phyloP scores from a whole-genome alignment of 192 early-diverging fungal species.

The Paraglomus occultum region DNA sequence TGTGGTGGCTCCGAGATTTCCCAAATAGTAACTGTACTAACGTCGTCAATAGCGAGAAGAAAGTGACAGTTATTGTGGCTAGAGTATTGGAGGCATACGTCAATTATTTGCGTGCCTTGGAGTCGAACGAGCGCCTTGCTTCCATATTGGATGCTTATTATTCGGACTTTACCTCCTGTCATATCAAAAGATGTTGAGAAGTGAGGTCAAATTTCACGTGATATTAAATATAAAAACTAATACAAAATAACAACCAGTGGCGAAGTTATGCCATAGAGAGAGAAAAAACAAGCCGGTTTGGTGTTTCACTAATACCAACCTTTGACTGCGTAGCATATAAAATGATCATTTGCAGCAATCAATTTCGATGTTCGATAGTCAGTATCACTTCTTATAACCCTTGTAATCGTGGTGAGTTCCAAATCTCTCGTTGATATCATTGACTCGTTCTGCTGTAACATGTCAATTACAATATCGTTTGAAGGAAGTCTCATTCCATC shows the following conservation, averaged over 20 bases:
- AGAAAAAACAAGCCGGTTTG: neutral
- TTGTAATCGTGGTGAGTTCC: conserved; percentile 42
- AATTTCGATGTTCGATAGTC: conserved; percentile 44
- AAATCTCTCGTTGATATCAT: conserved; percentile 41
- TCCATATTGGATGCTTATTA: conserved; percentile 23
- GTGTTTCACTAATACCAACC: conserved; percentile 27
- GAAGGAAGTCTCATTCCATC: conserved; percentile 43
- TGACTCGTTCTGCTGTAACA: conserved; percentile 36
- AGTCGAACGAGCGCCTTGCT: conserved; percentile 25
- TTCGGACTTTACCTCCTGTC: conserved; percentile 29
- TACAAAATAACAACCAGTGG: too few species aligned
- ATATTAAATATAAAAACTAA: neutral
- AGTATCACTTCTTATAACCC: conserved; percentile 39
- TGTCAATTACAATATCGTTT: conserved; percentile 32
- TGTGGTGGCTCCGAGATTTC: conserved; percentile 15
- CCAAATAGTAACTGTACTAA: conserved; percentile 29
- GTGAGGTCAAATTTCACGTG: too few species aligned
- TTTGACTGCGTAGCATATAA: conserved; percentile 49
- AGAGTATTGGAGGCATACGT: conserved; percentile 24
- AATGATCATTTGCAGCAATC: conserved; percentile 44
- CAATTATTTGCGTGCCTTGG: conserved; percentile 30
- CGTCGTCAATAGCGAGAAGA: conserved; percentile 18
- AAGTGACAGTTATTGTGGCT: neutral
- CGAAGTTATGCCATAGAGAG: neutral
- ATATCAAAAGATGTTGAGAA: neutral